A percentile compares a stretch with the other conserved stretches of the same genome.
phyloP scores from a whole-genome alignment of 2,329 filamentous ascomycete genomes.

The Pseudocercospora fijiensis region DNA sequence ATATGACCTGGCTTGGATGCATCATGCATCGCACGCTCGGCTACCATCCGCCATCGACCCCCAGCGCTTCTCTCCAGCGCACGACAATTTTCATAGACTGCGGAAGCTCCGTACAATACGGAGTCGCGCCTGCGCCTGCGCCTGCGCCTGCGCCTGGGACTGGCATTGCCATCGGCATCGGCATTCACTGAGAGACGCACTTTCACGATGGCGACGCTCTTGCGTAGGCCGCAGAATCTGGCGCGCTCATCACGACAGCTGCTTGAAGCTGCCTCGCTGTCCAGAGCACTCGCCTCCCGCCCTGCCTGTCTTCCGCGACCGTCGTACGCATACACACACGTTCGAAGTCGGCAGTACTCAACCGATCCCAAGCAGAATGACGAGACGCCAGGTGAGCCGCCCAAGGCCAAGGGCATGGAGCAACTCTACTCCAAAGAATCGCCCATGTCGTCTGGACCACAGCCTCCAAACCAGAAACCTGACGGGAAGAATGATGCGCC shows the following conservation, averaged over 20 bases:
- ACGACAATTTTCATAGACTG: not conserved
- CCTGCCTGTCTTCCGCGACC: constrained; percentile 45
- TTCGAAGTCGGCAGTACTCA: constrained; percentile 46
- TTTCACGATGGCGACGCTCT: constrained; percentile 35
- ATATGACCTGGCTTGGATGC: not conserved
- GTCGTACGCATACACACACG: constrained; percentile 41
- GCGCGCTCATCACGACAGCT: constrained; percentile 38
- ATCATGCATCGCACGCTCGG: not conserved
- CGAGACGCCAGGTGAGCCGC: constrained; percentile 31
- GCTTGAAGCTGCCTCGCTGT: constrained; percentile 36
- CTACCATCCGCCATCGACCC: not conserved
- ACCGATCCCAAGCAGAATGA: constrained; percentile 43
- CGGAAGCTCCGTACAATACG: too few species aligned
- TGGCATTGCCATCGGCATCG: too few species aligned
- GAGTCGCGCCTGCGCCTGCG: not conserved
- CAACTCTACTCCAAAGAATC: constrained; percentile 47
- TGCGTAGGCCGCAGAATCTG: constrained; percentile 39
- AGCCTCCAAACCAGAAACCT: constrained; percentile 37
- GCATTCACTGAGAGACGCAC: not conserved
- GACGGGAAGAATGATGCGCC: constrained; percentile 42
- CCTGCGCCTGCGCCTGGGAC: not conserved
- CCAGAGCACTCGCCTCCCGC: constrained; percentile 38
- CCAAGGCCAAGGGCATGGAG: constrained; percentile 48
- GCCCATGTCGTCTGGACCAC: constrained; percentile 39
- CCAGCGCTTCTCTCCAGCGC: not conserved